These are phyloP conservation scores for Polytrichum formosum DNA, from an alignment of 225 moss, liverwort and hornwort species.

Conservation along the genomic window DNA sequence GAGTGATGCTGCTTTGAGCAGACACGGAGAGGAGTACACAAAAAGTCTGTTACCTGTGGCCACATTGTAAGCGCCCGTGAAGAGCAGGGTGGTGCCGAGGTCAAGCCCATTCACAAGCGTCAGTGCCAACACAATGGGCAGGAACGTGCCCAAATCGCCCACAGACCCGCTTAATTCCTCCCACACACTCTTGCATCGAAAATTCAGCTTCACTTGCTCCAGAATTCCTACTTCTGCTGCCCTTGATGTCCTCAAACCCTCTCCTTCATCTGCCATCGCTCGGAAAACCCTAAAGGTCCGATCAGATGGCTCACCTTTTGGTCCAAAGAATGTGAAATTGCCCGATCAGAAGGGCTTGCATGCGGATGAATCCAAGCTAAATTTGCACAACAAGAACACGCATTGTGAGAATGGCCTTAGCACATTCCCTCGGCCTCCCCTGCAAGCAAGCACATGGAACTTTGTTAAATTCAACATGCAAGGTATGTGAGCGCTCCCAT, in stretches of 20 bases:
- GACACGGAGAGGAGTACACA: too few species aligned
- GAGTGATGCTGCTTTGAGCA: too few species aligned
- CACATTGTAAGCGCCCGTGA: slow-evolving; percentile 78
- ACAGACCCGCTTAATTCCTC: slow-evolving; percentile 74
- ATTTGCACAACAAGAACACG: too few species aligned
- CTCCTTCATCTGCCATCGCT: slow-evolving; percentile 29
- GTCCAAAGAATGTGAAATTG: too few species aligned
- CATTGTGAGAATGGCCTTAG: too few species aligned
- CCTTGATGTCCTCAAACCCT: background rate
- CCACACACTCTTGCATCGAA: slow-evolving; percentile 36
- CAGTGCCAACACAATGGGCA: slow-evolving; percentile 73
- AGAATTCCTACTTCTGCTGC: background rate
- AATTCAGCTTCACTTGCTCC: slow-evolving; percentile 26
- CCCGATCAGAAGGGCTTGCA: too few species aligned
- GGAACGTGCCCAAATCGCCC: slow-evolving; percentile 81
- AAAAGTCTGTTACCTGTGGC: slow-evolving; percentile 39
- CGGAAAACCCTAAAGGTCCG: background rate
- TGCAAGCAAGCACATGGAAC: too few species aligned
- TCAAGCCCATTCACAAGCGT: slow-evolving; percentile 74
- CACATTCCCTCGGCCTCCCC: too few species aligned
- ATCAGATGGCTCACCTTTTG: too few species aligned
- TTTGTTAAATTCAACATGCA: too few species aligned
- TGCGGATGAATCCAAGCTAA: too few species aligned
- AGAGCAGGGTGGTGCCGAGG: slow-evolving; percentile 72
- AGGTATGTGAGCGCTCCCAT: too few species aligned